phyloP scores from a whole-genome alignment of 805 yeast species.

The Clavispora asparagi region DNA sequence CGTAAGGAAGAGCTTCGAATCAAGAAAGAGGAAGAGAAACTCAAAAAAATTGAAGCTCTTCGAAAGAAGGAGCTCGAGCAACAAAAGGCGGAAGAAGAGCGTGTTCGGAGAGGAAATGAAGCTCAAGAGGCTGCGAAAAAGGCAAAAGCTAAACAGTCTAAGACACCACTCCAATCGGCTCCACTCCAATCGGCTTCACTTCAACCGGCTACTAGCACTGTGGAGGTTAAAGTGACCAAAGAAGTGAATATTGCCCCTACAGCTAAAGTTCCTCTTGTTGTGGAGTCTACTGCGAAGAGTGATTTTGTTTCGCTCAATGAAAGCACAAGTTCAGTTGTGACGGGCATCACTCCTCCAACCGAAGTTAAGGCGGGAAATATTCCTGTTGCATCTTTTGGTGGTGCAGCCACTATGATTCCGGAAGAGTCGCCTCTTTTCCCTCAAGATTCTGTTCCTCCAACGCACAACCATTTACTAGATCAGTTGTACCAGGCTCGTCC shows the following conservation, averaged over 20 bases:
- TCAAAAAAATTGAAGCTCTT: constrained; percentile 35
- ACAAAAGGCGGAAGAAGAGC: constrained; percentile 17
- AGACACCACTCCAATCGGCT: neutral
- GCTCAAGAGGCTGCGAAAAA: neutral
- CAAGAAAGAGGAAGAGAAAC: constrained; percentile 45
- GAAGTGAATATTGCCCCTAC: too few species aligned
- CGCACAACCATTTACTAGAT: constrained; percentile 24
- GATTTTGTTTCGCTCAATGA: too few species aligned
- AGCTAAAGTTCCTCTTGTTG: too few species aligned
- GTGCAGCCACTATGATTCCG: neutral
- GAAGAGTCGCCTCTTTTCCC: neutral
- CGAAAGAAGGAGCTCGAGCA: constrained; percentile 10
- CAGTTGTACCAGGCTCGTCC: constrained; percentile 34
- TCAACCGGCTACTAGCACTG: too few species aligned
- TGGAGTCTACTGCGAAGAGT: too few species aligned
- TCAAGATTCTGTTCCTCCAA: constrained; percentile 2
- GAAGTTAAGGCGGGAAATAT: neutral
- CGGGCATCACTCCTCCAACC: too few species aligned
- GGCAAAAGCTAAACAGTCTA: neutral
- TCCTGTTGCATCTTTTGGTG: neutral
- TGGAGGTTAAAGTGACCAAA: too few species aligned
- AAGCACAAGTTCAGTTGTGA: too few species aligned
- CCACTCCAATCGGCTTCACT: neutral
- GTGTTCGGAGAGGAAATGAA: constrained; percentile 14
- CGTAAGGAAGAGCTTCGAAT: constrained; percentile 34